A percentile compares a stretch with the other conserved stretches of the same genome.
Evolutionary conservation across 2,329 filamentous ascomycete genomes (phyloP).

Genomic region (Phialophora expanda): DNA sequence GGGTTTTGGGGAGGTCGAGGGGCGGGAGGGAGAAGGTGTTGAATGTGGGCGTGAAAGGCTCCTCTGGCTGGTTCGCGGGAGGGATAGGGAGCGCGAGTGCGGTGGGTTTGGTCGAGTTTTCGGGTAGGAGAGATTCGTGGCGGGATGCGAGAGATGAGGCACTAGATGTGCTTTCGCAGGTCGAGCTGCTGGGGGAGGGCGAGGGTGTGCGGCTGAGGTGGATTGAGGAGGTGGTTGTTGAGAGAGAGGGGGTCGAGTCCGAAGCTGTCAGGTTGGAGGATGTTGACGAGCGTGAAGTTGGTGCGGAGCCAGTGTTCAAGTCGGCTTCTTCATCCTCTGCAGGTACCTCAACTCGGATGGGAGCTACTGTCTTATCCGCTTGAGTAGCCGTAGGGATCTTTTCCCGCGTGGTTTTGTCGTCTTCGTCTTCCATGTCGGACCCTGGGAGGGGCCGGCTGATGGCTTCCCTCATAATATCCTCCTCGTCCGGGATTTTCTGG

Average conservation of each 20-base stretch:
- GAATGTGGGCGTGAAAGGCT: neutral
- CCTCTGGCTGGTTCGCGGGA: neutral
- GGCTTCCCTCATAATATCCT: neutral
- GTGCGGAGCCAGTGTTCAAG: neutral
- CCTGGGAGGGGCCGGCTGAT: constrained; percentile 12
- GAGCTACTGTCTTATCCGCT: neutral
- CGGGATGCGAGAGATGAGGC: constrained; percentile 1
- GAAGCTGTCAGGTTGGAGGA: constrained; percentile 7
- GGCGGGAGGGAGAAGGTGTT: constrained; percentile 18
- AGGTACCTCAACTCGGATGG: neutral
- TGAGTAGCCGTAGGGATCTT: neutral
- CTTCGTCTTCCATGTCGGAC: constrained; percentile 11
- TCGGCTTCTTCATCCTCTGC: constrained; percentile 5
- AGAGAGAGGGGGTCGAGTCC: constrained; percentile 11
- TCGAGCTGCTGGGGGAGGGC: constrained; percentile 17
- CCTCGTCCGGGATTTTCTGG: neutral
- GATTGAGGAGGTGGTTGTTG: constrained; percentile 22
- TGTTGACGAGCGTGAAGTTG: constrained; percentile 12
- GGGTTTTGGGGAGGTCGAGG: constrained; percentile 9
- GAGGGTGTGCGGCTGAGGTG: constrained; percentile 25
- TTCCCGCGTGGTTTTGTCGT: neutral
- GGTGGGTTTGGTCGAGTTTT: neutral
- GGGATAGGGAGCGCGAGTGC: constrained; percentile 6
- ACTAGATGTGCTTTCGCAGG: constrained; percentile 9
- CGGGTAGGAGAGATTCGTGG: neutral